Conservation (phyloP, 1,139 yeast species). For the Geotrichum reessii region DNA sequence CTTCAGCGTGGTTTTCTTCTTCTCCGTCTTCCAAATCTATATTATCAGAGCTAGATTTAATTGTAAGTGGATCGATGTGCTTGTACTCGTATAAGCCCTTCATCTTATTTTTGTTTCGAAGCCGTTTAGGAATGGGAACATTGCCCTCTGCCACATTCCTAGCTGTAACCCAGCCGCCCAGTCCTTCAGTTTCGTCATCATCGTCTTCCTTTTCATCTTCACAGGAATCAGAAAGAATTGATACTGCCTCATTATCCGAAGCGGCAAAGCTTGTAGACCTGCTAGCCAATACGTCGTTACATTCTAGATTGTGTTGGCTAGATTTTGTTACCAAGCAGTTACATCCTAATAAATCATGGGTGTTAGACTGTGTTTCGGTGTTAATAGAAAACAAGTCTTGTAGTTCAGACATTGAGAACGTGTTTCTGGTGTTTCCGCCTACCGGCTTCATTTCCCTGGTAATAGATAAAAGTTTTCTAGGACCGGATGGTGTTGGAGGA, state of each 20-base stretch:
- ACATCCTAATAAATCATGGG: slow-evolving; percentile 82
- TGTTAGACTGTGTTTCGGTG: slow-evolving; percentile 53
- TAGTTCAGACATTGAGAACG: slow-evolving; percentile 51
- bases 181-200: slow-evolving; percentile 24
- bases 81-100: slow-evolving; percentile 52
- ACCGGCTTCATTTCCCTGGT: slow-evolving; percentile 13
- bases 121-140: slow-evolving; percentile 25
- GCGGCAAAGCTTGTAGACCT: not conserved
- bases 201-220: slow-evolving; percentile 16
- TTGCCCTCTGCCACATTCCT: slow-evolving; percentile 31
- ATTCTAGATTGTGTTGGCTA: not conserved
- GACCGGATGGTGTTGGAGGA: slow-evolving; percentile 14
- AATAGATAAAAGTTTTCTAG: slow-evolving; percentile 4
- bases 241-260: not conserved
- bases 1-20: not conserved
- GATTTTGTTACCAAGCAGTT: slow-evolving; percentile 39
- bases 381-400: slow-evolving; percentile 67
- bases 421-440: slow-evolving; percentile 24
- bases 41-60: not conserved
- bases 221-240: not conserved
- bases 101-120: slow-evolving; percentile 38
- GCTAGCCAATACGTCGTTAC: slow-evolving; percentile 10
- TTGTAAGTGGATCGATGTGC: slow-evolving; percentile 43
- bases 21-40: not conserved
- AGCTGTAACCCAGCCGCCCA: slow-evolving; percentile 48